A percentile compares a stretch with the other conserved stretches of the same genome.
These are phyloP conservation scores for Acorus calamus DNA, from an alignment of 106 monocot genomes.

Conservation along the genomic window DNA sequence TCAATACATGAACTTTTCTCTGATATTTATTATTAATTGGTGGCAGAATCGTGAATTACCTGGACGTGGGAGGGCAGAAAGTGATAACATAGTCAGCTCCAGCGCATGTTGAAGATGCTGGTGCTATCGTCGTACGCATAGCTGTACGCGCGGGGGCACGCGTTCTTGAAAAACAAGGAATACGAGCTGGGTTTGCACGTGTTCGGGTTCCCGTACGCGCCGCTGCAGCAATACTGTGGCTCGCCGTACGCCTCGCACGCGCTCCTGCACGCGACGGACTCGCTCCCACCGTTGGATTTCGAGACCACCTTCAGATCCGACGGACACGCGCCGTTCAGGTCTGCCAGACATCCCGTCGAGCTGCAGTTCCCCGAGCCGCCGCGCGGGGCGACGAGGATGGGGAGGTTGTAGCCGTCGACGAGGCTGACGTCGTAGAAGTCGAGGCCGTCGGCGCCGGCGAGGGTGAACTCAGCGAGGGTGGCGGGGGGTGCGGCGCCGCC, in stretches of 20 bases:
- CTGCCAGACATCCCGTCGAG: conserved; percentile 23
- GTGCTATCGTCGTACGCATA: conserved; percentile 75
- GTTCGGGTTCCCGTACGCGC: conserved; percentile 40
- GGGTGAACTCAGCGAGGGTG: no score
- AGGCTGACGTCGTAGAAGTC: no score
- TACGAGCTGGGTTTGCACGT: conserved; percentile 49
- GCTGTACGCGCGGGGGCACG: conserved; percentile 71
- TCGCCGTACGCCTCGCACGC: conserved; percentile 65
- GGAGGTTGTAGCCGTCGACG: no score
- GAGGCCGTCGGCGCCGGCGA: no score
- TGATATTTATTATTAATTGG: no score
- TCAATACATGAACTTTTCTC: no score
- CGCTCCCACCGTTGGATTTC: not conserved
- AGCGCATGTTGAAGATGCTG: conserved; percentile 69
- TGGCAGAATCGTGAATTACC: conserved; percentile 7
- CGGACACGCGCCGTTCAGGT: conserved; percentile 37
- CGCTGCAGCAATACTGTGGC: conserved; percentile 81
- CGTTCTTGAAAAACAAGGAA: conserved; percentile 61
- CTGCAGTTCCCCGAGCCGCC: not conserved
- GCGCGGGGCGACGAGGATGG: no score
- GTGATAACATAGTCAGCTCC: conserved; percentile 34
- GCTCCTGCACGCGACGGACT: conserved; percentile 35
- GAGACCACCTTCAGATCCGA: conserved; percentile 15
- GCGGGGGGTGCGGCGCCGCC: no score
- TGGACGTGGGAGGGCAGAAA: conserved; percentile 44